Evolutionary conservation across 331 rosid species (phyloP), one percentile per base, ranked within the genome.

Genomic region (Saraca asoca): DNA sequence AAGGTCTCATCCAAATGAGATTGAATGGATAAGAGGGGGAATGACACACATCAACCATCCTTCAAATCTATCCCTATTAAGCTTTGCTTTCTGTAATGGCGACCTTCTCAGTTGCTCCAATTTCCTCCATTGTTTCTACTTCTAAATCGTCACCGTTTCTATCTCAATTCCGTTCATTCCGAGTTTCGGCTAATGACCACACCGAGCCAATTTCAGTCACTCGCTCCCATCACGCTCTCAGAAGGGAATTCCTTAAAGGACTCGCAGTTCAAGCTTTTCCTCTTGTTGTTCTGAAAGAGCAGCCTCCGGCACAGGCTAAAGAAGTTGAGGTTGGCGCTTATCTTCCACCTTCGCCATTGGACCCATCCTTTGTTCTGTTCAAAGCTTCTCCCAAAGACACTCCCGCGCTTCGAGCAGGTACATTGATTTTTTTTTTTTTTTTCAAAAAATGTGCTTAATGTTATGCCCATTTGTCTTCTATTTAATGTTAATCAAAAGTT

Each of bases 381-480:
- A 81, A 82, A 60, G 98, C 98, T 65, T 75, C 98, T 57, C 39
- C 90, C 15, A 85, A 52, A 59, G 98, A 93, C 72, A 93, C 98
- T 49, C 98, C 98, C 5, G 98, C 98, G 64, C 98, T 93, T 79
- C 94, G 98, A 29, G 98, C 98, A 60, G 98, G 98, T 92, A 89
- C 69, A 34, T 57, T 34, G 10, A 34, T 75, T 37, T 39, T 20
- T 58, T 16, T 39, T 20, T 58, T 16, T 51, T 59, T 53, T 66
- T 6, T 19, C 5, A 19, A 11, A n/a, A 7, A 13, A 5, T 8
- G 16, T 53, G 43, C 42, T 24, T 38, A 16, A n/a, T 2, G 7
- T 11, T 17, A 39, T 41, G 9, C 18, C 5, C 15, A 31, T 1
- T 20, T 35, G 35, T 58, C 2, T 14, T 72, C 35, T 52, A 2